Evolutionary conservation across 495 filamentous ascomycete species (phyloP), one percentile per base, ranked within the genome.

Genomic region (Xylaria flabelliformis): DNA sequence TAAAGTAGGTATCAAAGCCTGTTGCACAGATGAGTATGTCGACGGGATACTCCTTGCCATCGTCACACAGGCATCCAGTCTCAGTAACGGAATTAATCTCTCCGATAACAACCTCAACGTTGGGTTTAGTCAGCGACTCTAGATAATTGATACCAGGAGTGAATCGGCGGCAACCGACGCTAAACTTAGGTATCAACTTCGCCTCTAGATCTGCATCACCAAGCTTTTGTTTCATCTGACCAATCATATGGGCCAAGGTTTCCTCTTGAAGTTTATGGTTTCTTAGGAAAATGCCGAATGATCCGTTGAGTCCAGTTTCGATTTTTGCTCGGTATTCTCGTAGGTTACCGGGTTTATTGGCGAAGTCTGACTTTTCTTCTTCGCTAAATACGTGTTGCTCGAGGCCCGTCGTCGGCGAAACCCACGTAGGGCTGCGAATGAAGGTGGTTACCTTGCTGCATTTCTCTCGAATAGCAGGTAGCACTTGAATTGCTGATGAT

Each of bases 101-200:
- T 0, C 80, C 82, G 26, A 81, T 81, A 69, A 88, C 84, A 48
- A 87, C 84, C 63, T 75, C 77, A 55, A 87, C 86, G 50, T 91
- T 91, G 2, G 83, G 79, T 72, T 87, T 79, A 1, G 80, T 79
- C n/a, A 91, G 74, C 6, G 87, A 82, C 69, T 91, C 89, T 6
- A 91, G 84, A 72, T 90, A 91, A 0, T 87, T 88, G 8, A 85
- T 82, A 0, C 89, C 90, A 0, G 90, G 89, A 0, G 89, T 90
- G 1, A 90, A 80, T 26, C 90, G 88, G 42, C 88, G 85, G 67
- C 90, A 92, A 69, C 87, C 85, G 1, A 89, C 83, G 9, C 85
- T 80, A 76, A 87, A 91, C 21, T 87, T 82, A 0, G 90, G 89
- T 19, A 90, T 82, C 48, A 91, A 81, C 36, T 83, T 79, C 2